These are phyloP conservation scores for Salix arbutifolia DNA, from an alignment of 345 rosid species.

Conservation along the genomic window DNA sequence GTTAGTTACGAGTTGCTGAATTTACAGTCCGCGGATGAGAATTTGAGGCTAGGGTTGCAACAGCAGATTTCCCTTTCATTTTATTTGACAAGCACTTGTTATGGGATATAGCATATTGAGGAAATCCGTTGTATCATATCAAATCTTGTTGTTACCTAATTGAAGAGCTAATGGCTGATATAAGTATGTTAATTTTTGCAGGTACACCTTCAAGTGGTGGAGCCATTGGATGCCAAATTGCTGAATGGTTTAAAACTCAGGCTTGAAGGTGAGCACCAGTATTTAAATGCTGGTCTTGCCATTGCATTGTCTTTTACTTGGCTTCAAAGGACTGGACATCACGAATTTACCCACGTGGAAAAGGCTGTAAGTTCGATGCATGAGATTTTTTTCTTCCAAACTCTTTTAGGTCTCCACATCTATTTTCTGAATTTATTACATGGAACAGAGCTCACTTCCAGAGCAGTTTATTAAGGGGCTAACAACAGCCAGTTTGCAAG, in stretches of 20 bases:
- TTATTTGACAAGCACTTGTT: neutral
- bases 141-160: neutral
- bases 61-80: neutral
- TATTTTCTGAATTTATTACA: constrained; percentile 15
- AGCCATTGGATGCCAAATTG: constrained; percentile 55
- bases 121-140: neutral
- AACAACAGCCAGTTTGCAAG: constrained; percentile 76
- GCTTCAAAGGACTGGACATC: constrained; percentile 79
- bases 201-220: constrained; percentile 69
- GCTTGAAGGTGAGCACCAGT: constrained; percentile 95
- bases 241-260: constrained; percentile 70
- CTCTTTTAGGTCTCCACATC: neutral
- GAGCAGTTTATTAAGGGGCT: constrained; percentile 83
- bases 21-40: neutral
- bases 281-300: constrained; percentile 85
- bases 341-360: constrained; percentile 37
- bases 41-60: neutral
- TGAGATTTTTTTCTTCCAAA: neutral
- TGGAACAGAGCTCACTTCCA: constrained; percentile 60
- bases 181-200: constrained; percentile 25
- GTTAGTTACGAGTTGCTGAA: neutral
- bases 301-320: constrained; percentile 66
- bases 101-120: neutral
- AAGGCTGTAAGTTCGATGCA: constrained; percentile 43
- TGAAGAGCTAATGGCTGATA: neutral